These are phyloP conservation scores for Nissolia schottii DNA, from an alignment of 306 rosid species.

Conservation along the genomic window DNA sequence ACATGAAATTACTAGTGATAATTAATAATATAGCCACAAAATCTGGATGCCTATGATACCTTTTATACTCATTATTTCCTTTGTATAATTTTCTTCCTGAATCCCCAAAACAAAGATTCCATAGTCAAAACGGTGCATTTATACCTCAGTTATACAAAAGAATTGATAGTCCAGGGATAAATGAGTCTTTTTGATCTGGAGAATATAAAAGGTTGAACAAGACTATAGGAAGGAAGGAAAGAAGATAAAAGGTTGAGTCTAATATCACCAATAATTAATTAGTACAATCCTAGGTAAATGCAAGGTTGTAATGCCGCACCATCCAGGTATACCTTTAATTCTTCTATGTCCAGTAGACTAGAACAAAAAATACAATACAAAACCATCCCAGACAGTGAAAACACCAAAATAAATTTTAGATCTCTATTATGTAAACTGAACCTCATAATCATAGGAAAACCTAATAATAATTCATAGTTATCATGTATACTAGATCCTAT, in stretches of 20 bases:
- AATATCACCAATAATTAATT: not conserved
- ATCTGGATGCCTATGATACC: constrained; percentile 4
- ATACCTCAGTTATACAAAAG: not conserved
- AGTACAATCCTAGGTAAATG: not conserved
- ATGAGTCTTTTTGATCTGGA: not conserved
- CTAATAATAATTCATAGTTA: not conserved
- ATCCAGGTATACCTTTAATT: not conserved
- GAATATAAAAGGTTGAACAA: constrained; percentile 2
- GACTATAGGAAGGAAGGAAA: not conserved
- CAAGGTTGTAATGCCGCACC: not conserved
- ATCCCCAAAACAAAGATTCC: not conserved
- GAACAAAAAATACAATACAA: too few relatives aligned
- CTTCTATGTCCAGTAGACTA: not conserved
- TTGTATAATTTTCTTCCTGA: not conserved
- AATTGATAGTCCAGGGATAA: not conserved
- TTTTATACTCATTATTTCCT: not conserved
- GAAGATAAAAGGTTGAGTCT: not conserved
- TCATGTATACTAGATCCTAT: not conserved
- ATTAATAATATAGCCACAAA: constrained; percentile 19
- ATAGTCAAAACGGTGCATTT: not conserved
- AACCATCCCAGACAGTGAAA: not conserved
- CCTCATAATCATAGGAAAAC: not conserved
- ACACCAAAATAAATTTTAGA: constrained; percentile 3
- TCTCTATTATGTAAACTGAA: not conserved
- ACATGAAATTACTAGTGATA: constrained; percentile 28